Conservation (phyloP, 2,329 filamentous ascomycete species). For the Talaromyces albobiverticillius region DNA sequence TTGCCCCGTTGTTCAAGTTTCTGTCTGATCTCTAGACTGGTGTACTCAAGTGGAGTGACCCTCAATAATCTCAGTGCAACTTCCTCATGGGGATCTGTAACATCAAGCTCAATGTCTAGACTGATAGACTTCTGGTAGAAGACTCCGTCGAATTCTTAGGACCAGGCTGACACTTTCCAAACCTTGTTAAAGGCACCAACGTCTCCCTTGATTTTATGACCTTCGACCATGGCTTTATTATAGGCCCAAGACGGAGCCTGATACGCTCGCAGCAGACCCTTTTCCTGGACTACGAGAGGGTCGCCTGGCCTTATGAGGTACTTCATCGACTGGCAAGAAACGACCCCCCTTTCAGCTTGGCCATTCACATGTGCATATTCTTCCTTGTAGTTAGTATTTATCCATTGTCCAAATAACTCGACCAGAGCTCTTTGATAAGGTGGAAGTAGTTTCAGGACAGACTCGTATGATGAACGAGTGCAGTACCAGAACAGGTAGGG, state of each 20-base stretch:
- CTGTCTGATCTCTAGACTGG: constrained; percentile 41
- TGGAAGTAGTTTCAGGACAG: not conserved
- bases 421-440: not conserved
- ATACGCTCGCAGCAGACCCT: not conserved
- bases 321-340: not conserved
- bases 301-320: not conserved
- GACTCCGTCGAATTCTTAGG: not conserved
- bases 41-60: constrained; percentile 7
- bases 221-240: too few species aligned
- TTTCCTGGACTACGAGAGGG: not conserved
- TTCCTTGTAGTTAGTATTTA: not conserved
- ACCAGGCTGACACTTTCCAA: not conserved
- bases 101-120: not conserved
- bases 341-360: not conserved
- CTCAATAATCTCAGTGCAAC: not conserved
- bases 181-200: too few species aligned
- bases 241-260: not conserved
- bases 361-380: not conserved
- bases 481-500: not conserved
- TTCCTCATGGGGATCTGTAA: not conserved
- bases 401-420: not conserved
- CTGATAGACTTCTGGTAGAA: not conserved
- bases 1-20: constrained; percentile 42
- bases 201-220: not conserved
- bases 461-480: not conserved